phyloP scores from a whole-genome alignment of 2,329 filamentous ascomycete species.

The Talaromyces sp. region DNA sequence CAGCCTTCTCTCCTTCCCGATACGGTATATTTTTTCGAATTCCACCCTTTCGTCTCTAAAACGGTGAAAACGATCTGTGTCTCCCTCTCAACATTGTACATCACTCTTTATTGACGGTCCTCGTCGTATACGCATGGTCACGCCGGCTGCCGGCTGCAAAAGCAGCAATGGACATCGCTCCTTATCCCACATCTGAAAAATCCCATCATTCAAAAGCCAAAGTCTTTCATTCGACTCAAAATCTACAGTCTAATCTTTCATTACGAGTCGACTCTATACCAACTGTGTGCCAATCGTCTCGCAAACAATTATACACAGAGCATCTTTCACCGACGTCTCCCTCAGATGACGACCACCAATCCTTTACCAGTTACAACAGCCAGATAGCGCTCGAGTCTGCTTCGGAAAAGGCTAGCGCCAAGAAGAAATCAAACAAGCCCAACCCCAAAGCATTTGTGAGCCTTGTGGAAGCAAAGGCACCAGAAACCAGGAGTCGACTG shows the following conservation, averaged over 20 bases:
- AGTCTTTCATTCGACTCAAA: conserved; percentile 11
- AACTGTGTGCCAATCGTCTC: neutral
- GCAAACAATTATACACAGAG: neutral
- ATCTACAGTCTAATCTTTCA: conserved; percentile 10
- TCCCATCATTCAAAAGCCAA: conserved; percentile 12
- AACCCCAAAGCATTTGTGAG: neutral
- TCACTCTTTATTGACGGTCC: conserved; percentile 9
- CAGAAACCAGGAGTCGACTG: neutral
- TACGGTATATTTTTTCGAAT: neutral
- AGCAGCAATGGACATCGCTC: conserved; percentile 20
- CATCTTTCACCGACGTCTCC: neutral
- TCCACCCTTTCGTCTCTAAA: neutral
- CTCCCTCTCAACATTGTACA: neutral
- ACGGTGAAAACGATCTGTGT: neutral
- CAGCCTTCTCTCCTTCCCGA: conserved; percentile 9
- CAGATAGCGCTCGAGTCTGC: neutral
- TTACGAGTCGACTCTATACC: neutral
- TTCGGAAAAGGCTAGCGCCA: neutral
- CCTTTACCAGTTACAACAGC: neutral
- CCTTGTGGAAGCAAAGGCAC: neutral
- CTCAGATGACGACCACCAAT: neutral
- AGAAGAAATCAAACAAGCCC: neutral
- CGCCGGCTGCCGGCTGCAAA: conserved; percentile 5
- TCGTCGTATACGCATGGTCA: conserved; percentile 4
- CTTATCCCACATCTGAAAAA: conserved; percentile 22